Percentiles rank a stretch among this genome's conserved stretches.
Conservation (phyloP, 1,139 yeast species). For the Eremothecium cymbalariae region DNA sequence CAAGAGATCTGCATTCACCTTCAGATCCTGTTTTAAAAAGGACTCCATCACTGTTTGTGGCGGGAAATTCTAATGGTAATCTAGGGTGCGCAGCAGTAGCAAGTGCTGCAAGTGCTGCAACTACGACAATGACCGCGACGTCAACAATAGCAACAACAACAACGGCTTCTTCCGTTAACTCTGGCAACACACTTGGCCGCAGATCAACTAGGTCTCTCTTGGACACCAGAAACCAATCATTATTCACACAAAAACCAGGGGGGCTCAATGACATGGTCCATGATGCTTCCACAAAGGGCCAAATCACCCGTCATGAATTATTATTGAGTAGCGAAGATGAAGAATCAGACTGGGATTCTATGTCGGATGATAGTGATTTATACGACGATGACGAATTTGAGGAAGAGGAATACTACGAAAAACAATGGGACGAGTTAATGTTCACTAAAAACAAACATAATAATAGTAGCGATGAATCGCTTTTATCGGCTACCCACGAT, state of each 20-base stretch:
- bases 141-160: slow-evolving; percentile 7
- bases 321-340: slow-evolving; percentile 31
- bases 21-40: background rate
- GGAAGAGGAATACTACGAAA: slow-evolving; percentile 28
- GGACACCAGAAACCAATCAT: slow-evolving; percentile 4
- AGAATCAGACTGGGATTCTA: slow-evolving; percentile 30
- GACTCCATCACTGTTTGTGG: slow-evolving; percentile 2
- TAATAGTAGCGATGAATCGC: no score
- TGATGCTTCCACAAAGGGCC: background rate
- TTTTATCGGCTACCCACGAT: no score
- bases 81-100: background rate
- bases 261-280: slow-evolving; percentile 1
- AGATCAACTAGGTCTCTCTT: slow-evolving; percentile 6
- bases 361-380: slow-evolving; percentile 22
- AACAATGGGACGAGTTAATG: slow-evolving; percentile 29
- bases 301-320: slow-evolving; percentile 9
- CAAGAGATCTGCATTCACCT: no score
- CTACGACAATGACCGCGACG: slow-evolving; percentile 3
- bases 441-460: slow-evolving; percentile 20
- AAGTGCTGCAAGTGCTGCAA: slow-evolving; percentile 1
- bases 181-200: no score
- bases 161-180: no score
- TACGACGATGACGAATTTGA: slow-evolving; percentile 24
- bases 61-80: background rate
- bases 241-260: slow-evolving; percentile 5